These are phyloP conservation scores for Angophora floribunda DNA, from an alignment of 345 rosid species.

Conservation along the genomic window DNA sequence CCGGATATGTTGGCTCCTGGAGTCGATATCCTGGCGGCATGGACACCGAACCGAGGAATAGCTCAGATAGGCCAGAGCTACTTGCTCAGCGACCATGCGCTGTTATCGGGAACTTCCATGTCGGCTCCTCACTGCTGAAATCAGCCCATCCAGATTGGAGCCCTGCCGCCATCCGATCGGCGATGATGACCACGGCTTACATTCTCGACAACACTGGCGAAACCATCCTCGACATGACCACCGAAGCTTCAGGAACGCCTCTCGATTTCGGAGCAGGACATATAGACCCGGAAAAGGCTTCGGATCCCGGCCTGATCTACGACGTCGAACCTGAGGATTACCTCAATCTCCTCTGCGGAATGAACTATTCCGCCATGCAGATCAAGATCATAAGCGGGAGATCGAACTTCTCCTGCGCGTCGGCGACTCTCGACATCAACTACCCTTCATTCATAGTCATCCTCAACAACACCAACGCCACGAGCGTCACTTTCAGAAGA, in stretches of 20 bases:
- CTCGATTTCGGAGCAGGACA: constrained; percentile 45
- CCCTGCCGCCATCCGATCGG: constrained; percentile 31
- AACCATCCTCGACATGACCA: constrained; percentile 21
- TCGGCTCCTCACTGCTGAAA: constrained; percentile 35
- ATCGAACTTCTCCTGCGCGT: constrained; percentile 7
- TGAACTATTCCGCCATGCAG: constrained; percentile 23
- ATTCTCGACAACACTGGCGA: constrained; percentile 2
- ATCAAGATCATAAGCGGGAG: constrained; percentile 15
- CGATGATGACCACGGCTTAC: constrained; percentile 39
- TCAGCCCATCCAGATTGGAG: constrained; percentile 28
- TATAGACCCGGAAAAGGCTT: constrained; percentile 22
- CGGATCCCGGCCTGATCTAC: constrained; percentile 39
- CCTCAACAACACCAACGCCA: constrained; percentile 32
- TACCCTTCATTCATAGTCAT: constrained; percentile 43
- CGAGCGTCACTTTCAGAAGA: constrained; percentile 25
- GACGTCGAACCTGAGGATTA: constrained; percentile 22
- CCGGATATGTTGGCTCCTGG: constrained; percentile 43
- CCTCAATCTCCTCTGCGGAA: constrained; percentile 18
- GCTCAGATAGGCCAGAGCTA: constrained; percentile 2
- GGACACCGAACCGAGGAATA: constrained; percentile 25
- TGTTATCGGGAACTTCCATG: constrained; percentile 34
- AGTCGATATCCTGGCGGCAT: constrained; percentile 30
- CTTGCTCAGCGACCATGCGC: constrained; percentile 22
- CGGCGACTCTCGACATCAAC: constrained; percentile 26
- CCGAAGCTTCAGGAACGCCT: constrained; percentile 22